Evolutionary conservation across 2,329 filamentous ascomycete genomes (phyloP), one percentile per base, ranked within the genome.

Genomic region (Leptographium galeiforme): DNA sequence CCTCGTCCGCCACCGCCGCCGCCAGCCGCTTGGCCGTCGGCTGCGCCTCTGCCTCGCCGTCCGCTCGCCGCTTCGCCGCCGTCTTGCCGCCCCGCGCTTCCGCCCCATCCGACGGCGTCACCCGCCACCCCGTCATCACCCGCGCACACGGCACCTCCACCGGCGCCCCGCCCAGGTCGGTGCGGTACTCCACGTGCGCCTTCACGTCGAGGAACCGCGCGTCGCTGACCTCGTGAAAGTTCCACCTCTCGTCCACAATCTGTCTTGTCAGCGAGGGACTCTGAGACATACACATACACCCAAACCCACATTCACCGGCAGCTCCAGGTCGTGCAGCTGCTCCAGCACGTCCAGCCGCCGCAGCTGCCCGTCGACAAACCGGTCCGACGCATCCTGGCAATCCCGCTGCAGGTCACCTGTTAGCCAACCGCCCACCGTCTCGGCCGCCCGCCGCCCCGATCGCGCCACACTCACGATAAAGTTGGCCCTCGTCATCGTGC

Each of bases 291-390:
- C 43, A 32, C 19, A 14, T 12, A 45, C 34, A 7, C 12, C 43
- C 8, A 45, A 53, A 68, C 75, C 72, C 64, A 77, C 75, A 63
- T 77, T 73, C 16, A 71, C 63, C 1, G 75, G 73, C 16, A 77
- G 65, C 14, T 66, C 63, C 53, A 68, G 71, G 51, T 71, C 63
- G 43, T 69, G 63, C 44, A 78, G 64, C 14, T 68, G 62, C 53
- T 70, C 66, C 13, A 78, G 66, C 36, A 72, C 67, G 53, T 74
- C 72, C 46, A 73, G 63, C 52, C 72, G 68, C 46, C 69, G 67
- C 51, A 75, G 67, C 57, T 75, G 69, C 39, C 70, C 67, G 56
- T 76, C 71, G 53, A 68, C 66, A 55, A 72, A 74, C 43, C 70
- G 67, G 41, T 75, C 65, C n/a, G 68, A 68, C 25, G 62, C 56